Base-by-base conservation (phyloP, 2,329 filamentous ascomycete species). In the Davidsoniella eucalypti region DNA sequence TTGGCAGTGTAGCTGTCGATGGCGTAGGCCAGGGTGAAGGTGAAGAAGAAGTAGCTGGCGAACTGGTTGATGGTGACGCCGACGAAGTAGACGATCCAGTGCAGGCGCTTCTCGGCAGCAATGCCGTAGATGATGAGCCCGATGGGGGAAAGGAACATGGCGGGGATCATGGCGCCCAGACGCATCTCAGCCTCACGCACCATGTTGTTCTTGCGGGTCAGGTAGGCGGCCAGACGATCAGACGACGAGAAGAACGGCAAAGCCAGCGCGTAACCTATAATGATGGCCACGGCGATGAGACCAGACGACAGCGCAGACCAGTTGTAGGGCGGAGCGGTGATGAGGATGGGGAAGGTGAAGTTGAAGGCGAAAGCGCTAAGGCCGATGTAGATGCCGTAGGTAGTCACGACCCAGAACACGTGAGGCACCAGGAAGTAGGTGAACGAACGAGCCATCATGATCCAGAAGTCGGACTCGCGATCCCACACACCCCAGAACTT, bases 21-120 rank as follows among this genome's bases (percentile, higher is more conserved):
- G 1, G 75, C 74, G 56, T 80, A 79, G 2, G 75, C 75, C 7
- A 80, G 65, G 9, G 73, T 72, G 56, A 78, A 75, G 12, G 69
- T 71, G 58, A 75, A 75, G 59, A 68, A 76, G 56, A 75, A 75
- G 59, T 73, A 76, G 3, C 64, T 64, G 17, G 65, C 63, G 60
- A 68, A 74, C 50, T 70, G 68, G 9, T 63, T 62, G 62, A 75
- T 63, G n/a, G 60, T 67, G 3, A 70, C 67, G 5, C 69, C 72
- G 12, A 66, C 59, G 53, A 75, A 72, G 60, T 72, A 76, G 2
- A 60, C 61, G 23, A 68, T 58, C 66, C 66, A 69, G 56, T 67
- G 67, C 47, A 69, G 58, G 52, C 69, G 58, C 7, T 58, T 54
- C 50, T 67, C 55, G 2, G 65, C 59, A 6, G 56, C 61, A 5